A percentile compares a stretch with the other conserved stretches of the same genome.
phyloP scores from a whole-genome alignment of 192 early-diverging fungal genomes.

The Coemansia guatemalensis region DNA sequence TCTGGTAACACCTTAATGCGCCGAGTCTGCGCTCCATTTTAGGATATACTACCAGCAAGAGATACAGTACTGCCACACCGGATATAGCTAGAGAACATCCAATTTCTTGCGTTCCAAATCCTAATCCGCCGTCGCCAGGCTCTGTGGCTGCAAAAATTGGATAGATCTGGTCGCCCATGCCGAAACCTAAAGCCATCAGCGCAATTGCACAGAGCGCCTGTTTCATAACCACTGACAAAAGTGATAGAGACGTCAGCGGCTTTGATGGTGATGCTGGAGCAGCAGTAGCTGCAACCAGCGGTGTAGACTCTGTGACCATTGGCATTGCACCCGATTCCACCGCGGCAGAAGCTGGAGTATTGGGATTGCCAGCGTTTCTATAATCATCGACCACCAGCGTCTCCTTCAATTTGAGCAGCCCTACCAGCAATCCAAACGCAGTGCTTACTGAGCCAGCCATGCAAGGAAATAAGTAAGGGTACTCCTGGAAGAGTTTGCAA shows the following conservation, averaged over 20 bases:
- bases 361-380: no score
- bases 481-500: conserved; percentile 57
- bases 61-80: conserved; percentile 40
- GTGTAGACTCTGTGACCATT: conserved; percentile 4
- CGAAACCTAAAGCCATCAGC: conserved; percentile 20
- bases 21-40: conserved; percentile 43
- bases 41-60: conserved; percentile 55
- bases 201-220: conserved; percentile 24
- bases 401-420: conserved; percentile 63
- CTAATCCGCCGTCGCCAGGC: conserved; percentile 53
- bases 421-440: conserved; percentile 63
- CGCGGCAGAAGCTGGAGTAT: no score
- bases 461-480: conserved; percentile 87
- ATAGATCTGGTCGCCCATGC: conserved; percentile 35
- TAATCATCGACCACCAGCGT: conserved; percentile 28
- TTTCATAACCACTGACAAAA: neutral
- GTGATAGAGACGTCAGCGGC: neutral
- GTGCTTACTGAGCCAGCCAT: conserved; percentile 63
- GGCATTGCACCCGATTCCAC: no score
- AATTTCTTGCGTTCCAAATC: conserved; percentile 51
- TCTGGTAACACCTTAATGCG: conserved; percentile 38
- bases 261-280: neutral
- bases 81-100: conserved; percentile 52
- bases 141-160: conserved; percentile 45
- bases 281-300: neutral